Evolutionary conservation across 805 yeast species (phyloP).

Genomic region (Ascoidea tarda): DNA sequence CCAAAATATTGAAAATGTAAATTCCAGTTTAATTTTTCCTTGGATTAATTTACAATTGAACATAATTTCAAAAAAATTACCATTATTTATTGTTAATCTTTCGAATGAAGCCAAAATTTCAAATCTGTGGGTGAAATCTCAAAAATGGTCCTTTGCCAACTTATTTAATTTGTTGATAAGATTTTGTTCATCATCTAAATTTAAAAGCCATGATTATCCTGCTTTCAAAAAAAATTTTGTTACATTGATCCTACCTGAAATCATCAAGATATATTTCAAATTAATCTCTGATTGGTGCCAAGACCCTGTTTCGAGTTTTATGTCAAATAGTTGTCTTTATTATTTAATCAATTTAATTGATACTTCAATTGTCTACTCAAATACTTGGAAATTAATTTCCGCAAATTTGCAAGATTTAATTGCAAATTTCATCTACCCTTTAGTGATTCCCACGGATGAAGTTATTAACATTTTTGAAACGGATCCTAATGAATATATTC

Average conservation of each 20-base stretch:
- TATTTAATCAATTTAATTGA: conserved; percentile 53
- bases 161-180: conserved; percentile 56
- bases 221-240: conserved; percentile 43
- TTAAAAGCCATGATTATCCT: conserved; percentile 37
- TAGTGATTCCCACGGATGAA: conserved; percentile 54
- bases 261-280: conserved; percentile 46
- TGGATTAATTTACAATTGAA: conserved; percentile 75
- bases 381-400: conserved; percentile 53
- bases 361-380: conserved; percentile 40
- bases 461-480: conserved; percentile 64
- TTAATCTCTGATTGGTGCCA: conserved; percentile 67
- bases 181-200: conserved; percentile 34
- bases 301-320: conserved; percentile 37
- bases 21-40: conserved; percentile 21
- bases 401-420: conserved; percentile 54
- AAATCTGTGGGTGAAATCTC: conserved; percentile 59
- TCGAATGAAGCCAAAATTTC: conserved; percentile 32
- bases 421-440: conserved; percentile 61
- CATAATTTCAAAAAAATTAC: conserved; percentile 46
- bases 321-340: conserved; percentile 49
- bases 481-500: conserved; percentile 83
- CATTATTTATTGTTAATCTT: conserved; percentile 25
- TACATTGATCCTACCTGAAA: conserved; percentile 54
- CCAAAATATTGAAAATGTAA: conserved; percentile 29
- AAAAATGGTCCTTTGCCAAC: conserved; percentile 83